Percentiles rank a stretch among this genome's conserved stretches.
These are phyloP conservation scores for Alloteropsis semialata DNA, from an alignment of 176 grass and related monocot species.

Conservation along the genomic window DNA sequence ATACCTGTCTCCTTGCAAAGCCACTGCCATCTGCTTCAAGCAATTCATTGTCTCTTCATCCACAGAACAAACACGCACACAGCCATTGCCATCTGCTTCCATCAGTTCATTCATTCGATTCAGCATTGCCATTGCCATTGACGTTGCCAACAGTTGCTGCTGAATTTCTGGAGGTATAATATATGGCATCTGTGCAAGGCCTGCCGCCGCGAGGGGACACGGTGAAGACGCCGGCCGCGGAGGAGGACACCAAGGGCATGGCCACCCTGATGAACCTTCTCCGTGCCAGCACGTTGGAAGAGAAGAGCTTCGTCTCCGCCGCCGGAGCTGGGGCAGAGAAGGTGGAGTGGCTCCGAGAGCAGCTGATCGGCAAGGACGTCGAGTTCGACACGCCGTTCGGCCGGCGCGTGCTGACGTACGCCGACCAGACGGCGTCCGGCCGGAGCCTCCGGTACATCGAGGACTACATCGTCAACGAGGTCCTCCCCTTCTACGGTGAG, in stretches of 20 bases:
- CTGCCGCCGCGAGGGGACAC: not conserved
- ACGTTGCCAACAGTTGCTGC: too few relatives aligned
- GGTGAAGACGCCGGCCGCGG: not conserved
- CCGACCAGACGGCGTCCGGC: slow-evolving; percentile 80
- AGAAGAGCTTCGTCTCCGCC: not conserved
- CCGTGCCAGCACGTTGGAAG: not conserved
- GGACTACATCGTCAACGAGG: slow-evolving; percentile 62
- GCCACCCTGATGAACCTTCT: slow-evolving; percentile 31
- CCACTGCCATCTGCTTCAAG: too few relatives aligned
- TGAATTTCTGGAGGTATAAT: too few relatives aligned
- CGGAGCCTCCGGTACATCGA: slow-evolving; percentile 65
- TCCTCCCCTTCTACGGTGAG: slow-evolving; percentile 79
- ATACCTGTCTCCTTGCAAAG: not conserved
- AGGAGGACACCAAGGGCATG: not conserved
- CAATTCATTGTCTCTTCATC: too few relatives aligned
- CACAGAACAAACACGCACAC: not conserved
- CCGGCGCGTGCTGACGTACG: slow-evolving; percentile 54
- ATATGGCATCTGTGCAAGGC: not conserved
- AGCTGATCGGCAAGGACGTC: slow-evolving; percentile 53
- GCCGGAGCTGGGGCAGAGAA: slow-evolving; percentile 11
- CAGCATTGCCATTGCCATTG: too few relatives aligned
- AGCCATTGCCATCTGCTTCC: too few relatives aligned
- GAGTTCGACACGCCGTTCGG: slow-evolving; percentile 84
- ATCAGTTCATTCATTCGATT: too few relatives aligned
- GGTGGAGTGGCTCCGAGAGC: slow-evolving; percentile 62